Evolutionary conservation across 768 basidiomycete species (phyloP).

Genomic region (Strobilomyces confusus): DNA sequence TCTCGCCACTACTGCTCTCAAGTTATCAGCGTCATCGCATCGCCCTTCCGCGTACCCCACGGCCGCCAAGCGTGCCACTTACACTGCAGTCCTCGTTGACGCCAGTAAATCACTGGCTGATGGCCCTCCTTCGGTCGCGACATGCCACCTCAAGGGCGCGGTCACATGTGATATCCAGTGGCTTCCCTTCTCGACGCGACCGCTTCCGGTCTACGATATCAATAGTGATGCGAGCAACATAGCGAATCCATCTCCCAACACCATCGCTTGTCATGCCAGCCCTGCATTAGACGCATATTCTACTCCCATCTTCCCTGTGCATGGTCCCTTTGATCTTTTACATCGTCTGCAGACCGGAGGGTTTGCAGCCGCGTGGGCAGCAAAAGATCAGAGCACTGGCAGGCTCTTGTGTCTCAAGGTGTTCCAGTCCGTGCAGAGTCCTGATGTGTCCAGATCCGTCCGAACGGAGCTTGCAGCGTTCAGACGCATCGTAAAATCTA

Average conservation of each 20-base stretch:
- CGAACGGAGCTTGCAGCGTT: slow-evolving; percentile 35
- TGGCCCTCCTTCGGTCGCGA: neutral
- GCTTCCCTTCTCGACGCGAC: neutral
- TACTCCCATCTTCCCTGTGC: slow-evolving; percentile 17
- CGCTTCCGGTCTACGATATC: neutral
- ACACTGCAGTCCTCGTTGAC: neutral
- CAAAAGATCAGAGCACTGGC: slow-evolving; percentile 23
- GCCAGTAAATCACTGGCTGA: neutral
- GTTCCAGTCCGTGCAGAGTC: slow-evolving; percentile 17
- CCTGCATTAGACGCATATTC: neutral
- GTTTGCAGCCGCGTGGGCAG: slow-evolving; percentile 22
- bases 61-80: slow-evolving; percentile 3
- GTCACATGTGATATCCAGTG: neutral
- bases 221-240: neutral
- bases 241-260: neutral
- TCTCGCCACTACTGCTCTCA: slow-evolving; percentile 7
- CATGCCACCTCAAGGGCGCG: neutral
- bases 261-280: neutral
- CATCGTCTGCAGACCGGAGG: slow-evolving; percentile 16
- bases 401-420: slow-evolving; percentile 40
- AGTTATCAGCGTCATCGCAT: slow-evolving; percentile 1
- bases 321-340: slow-evolving; percentile 25
- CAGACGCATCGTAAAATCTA: slow-evolving; percentile 30
- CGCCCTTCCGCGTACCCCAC: neutral
- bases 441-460: slow-evolving; percentile 15